Conservation (phyloP, 768 basidiomycete genomes). For the Sutorius australiensis region DNA sequence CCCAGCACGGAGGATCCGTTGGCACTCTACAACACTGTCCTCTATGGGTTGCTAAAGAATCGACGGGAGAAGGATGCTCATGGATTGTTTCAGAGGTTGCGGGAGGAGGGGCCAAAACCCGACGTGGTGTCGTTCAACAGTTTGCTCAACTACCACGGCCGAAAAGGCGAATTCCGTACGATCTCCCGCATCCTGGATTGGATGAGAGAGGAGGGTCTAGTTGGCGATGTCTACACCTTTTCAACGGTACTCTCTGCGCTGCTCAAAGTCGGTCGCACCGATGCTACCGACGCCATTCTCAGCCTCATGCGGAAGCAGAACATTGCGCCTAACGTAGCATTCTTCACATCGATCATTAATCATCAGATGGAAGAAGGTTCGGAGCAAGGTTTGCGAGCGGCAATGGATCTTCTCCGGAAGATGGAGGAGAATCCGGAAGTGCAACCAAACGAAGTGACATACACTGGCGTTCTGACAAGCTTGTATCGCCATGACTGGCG, state of each 20-base stretch:
- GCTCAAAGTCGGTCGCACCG: conserved; percentile 60
- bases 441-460: conserved; percentile 75
- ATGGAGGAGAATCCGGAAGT: conserved; percentile 63
- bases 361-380: conserved; percentile 59
- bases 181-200: conserved; percentile 55
- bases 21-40: conserved; percentile 67
- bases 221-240: conserved; percentile 81
- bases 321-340: conserved; percentile 68
- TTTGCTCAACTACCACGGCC: conserved; percentile 64
- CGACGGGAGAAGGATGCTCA: conserved; percentile 39
- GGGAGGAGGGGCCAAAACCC: conserved; percentile 51
- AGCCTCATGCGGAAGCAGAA: conserved; percentile 74
- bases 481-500: conserved; percentile 61
- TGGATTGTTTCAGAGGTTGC: conserved; percentile 43
- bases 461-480: conserved; percentile 73
- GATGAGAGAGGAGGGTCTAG: conserved; percentile 51
- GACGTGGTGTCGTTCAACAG: conserved; percentile 81
- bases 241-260: conserved; percentile 81
- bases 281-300: conserved; percentile 63
- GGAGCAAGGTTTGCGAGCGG: conserved; percentile 52
- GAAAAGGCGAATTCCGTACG: conserved; percentile 56
- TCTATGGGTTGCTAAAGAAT: conserved; percentile 60
- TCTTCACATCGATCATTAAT: conserved; percentile 78
- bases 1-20: conserved; percentile 33
- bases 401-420: conserved; percentile 62